Evolutionary conservation across 805 yeast species (phyloP).

Genomic region (Huiozyma sinensis): DNA sequence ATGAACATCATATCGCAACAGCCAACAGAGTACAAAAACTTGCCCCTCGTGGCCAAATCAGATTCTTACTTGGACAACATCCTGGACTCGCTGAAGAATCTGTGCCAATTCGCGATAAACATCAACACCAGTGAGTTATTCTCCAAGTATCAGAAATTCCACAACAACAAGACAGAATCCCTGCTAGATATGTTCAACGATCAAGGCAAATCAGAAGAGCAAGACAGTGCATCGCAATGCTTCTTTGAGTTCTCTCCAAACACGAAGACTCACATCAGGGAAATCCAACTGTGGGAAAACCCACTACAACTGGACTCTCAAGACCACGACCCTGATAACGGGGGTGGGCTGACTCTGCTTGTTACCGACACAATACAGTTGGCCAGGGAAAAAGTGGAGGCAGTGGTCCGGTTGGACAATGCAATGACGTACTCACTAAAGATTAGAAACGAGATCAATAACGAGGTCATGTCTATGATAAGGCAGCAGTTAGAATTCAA

Average conservation of each 20-base stretch:
- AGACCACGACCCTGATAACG: background rate
- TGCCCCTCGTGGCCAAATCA: conserved; percentile 25
- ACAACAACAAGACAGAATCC: background rate
- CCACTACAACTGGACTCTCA: background rate
- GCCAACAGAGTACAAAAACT: conserved; percentile 45
- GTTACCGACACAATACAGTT: conserved; percentile 56
- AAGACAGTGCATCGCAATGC: background rate
- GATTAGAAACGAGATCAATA: conserved; percentile 70
- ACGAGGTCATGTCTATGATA: conserved; percentile 51
- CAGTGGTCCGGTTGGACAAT: conserved; percentile 60
- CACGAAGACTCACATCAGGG: conserved; percentile 49
- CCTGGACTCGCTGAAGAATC: conserved; percentile 31
- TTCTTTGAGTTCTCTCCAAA: conserved; percentile 43
- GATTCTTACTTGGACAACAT: conserved; percentile 7
- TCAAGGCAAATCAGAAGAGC: background rate
- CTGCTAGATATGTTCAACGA: background rate
- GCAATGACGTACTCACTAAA: conserved; percentile 64
- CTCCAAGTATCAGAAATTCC: background rate
- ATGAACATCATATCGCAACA: conserved; percentile 15
- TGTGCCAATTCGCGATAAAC: conserved; percentile 64
- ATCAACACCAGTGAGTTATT: conserved; percentile 60
- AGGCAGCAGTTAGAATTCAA: conserved; percentile 49
- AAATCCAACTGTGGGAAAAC: conserved; percentile 18
- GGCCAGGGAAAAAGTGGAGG: conserved; percentile 55
- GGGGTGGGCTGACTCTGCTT: conserved; percentile 44